Conservation (phyloP, 768 basidiomycete genomes). For the Suillus decipiens region DNA sequence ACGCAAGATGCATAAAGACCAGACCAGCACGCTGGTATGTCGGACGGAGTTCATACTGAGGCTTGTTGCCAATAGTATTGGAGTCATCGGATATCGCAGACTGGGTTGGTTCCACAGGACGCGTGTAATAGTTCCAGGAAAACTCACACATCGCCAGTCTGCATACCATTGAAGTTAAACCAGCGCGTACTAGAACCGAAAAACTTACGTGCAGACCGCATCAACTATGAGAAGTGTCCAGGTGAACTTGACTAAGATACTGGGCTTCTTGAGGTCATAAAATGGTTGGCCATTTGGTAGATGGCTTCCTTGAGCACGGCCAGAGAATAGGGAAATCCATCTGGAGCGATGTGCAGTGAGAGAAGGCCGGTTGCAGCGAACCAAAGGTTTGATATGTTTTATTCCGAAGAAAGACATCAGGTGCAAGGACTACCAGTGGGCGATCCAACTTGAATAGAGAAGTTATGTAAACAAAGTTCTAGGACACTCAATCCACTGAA, state of each 20-base stretch:
- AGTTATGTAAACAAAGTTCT: not conserved
- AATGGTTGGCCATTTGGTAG: constrained; percentile 21
- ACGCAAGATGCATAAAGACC: constrained; percentile 27
- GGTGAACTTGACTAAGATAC: constrained; percentile 24
- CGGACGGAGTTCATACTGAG: constrained; percentile 30
- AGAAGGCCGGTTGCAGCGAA: not conserved
- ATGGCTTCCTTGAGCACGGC: not conserved
- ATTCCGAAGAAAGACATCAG: constrained; percentile 16
- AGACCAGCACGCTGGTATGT: constrained; percentile 31
- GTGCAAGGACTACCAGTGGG: constrained; percentile 13
- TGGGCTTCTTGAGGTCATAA: constrained; percentile 25
- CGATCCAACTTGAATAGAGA: constrained; percentile 4
- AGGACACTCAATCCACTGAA: not conserved
- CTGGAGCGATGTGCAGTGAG: not conserved
- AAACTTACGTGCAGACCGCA: constrained; percentile 32
- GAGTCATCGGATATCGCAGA: constrained; percentile 13
- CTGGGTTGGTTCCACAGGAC: constrained; percentile 14
- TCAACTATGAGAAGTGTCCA: constrained; percentile 31
- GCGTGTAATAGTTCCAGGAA: constrained; percentile 31
- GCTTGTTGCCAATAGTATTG: constrained; percentile 10
- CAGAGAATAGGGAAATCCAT: not conserved
- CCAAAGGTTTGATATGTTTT: not conserved
- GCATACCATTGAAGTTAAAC: not conserved
- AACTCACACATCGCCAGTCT: constrained; percentile 29
- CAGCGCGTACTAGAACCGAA: not conserved